Conservation (phyloP, 495 filamentous ascomycete genomes). For the Articulospora tetracladia region DNA sequence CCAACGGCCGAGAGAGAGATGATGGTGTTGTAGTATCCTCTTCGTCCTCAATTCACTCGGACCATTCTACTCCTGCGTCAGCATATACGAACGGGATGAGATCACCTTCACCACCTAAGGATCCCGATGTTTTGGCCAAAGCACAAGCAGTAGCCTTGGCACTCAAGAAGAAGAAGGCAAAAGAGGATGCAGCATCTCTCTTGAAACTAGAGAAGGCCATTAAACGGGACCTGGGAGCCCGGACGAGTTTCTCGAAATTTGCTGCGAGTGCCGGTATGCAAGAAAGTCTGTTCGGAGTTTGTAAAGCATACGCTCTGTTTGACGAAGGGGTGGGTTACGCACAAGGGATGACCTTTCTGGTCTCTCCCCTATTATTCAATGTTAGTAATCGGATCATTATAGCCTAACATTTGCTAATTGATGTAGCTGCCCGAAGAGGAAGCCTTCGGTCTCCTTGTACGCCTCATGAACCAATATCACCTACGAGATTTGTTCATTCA, state of each 20-base stretch:
- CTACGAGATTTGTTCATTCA: constrained; percentile 90
- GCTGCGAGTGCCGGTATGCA: constrained; percentile 83
- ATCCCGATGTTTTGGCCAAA: constrained; percentile 61
- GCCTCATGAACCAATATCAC: constrained; percentile 94
- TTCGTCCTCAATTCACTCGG: constrained; percentile 79
- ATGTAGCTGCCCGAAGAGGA: constrained; percentile 92
- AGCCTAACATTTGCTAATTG: not conserved
- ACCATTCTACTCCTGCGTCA: constrained; percentile 62
- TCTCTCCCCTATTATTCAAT: constrained; percentile 96
- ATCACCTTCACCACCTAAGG: constrained; percentile 55
- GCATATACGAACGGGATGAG: constrained; percentile 47
- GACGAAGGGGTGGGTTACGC: constrained; percentile 95
- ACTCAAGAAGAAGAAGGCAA: constrained; percentile 69
- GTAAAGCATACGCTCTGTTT: constrained; percentile 96
- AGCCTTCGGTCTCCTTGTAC: constrained; percentile 88
- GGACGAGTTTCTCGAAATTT: constrained; percentile 96
- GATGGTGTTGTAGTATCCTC: constrained; percentile 55
- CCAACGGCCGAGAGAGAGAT: constrained; percentile 55
- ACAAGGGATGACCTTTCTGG: constrained; percentile 98
- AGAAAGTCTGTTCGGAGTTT: constrained; percentile 90
- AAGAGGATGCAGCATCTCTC: constrained; percentile 65
- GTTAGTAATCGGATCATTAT: constrained; percentile 42
- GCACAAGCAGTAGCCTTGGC: constrained; percentile 60
- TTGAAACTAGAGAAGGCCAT: constrained; percentile 90
- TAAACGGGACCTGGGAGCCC: constrained; percentile 79